phyloP scores from a whole-genome alignment of 495 filamentous ascomycete genomes.

The Podospora conica region DNA sequence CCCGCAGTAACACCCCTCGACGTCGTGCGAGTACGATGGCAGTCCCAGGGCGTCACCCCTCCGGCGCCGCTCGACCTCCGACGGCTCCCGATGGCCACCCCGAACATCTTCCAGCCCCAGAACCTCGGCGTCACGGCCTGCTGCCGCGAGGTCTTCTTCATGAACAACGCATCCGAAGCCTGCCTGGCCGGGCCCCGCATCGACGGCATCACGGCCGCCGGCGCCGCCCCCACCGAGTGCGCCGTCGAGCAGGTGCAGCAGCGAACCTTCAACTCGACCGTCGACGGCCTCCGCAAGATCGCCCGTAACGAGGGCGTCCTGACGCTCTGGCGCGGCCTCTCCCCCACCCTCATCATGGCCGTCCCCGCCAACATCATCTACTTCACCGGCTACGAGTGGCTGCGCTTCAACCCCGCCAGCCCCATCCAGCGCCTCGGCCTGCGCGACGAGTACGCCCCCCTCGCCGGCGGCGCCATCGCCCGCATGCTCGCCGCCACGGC shows the following conservation, averaged over 20 bases:
- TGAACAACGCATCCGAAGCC: conserved; percentile 74
- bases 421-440: conserved; percentile 54
- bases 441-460: conserved; percentile 64
- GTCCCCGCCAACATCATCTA: conserved; percentile 97
- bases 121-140: conserved; percentile 91
- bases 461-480: conserved; percentile 72
- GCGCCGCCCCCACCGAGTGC: conserved; percentile 52
- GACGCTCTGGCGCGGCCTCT: conserved; percentile 89
- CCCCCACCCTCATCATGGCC: conserved; percentile 88
- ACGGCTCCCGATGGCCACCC: conserved; percentile 38
- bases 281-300: conserved; percentile 91
- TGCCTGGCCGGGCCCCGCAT: conserved; percentile 57
- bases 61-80: conserved; percentile 32
- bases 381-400: conserved; percentile 96
- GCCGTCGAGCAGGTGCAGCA: conserved; percentile 80
- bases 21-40: conserved; percentile 90
- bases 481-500: conserved; percentile 73
- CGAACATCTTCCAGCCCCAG: conserved; percentile 56
- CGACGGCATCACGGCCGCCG: conserved; percentile 26
- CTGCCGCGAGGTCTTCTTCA: conserved; percentile 96
- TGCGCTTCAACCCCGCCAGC: conserved; percentile 63
- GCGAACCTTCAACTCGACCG: conserved; percentile 77
- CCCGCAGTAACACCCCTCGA: conserved; percentile 84
- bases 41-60: conserved; percentile 59
- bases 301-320: conserved; percentile 85